Conservation (phyloP, 1,284 basidiomycete genomes). For the Trametes polyzona region DNA sequence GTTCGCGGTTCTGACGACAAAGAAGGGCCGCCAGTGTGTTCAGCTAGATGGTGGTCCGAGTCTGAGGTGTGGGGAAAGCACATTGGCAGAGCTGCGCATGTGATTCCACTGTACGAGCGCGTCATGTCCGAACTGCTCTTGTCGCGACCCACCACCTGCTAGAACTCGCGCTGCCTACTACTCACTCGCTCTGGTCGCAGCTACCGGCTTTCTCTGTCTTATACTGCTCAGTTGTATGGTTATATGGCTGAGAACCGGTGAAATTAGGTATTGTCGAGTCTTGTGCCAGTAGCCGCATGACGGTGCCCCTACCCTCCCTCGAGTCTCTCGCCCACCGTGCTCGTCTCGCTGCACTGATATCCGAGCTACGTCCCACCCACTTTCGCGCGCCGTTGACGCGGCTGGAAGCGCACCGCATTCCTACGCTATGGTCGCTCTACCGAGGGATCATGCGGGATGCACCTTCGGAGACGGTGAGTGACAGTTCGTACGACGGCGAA, state of each 20-base stretch:
- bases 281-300: slow-evolving; percentile 9
- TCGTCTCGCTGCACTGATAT: slow-evolving; percentile 55
- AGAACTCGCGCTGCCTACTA: background rate
- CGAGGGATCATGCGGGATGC: slow-evolving; percentile 65
- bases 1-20: background rate
- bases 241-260: background rate
- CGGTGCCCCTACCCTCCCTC: slow-evolving; percentile 16
- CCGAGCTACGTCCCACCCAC: slow-evolving; percentile 58
- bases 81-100: no score
- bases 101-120: background rate
- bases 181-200: no score
- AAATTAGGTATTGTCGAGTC: background rate
- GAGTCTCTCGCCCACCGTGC: slow-evolving; percentile 54
- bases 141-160: background rate
- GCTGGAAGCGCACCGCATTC: slow-evolving; percentile 73
- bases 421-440: slow-evolving; percentile 78
- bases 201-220: no score
- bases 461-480: slow-evolving; percentile 57
- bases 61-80: background rate
- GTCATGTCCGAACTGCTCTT: background rate
- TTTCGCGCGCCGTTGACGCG: slow-evolving; percentile 71
- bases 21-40: background rate
- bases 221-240: background rate
- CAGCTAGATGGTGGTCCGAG: background rate
- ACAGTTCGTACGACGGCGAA: background rate